Percentiles rank a stretch among this genome's conserved stretches.
Conservation (phyloP, 140 eudicot genomes). For the Ambrosia hybrid region DNA sequence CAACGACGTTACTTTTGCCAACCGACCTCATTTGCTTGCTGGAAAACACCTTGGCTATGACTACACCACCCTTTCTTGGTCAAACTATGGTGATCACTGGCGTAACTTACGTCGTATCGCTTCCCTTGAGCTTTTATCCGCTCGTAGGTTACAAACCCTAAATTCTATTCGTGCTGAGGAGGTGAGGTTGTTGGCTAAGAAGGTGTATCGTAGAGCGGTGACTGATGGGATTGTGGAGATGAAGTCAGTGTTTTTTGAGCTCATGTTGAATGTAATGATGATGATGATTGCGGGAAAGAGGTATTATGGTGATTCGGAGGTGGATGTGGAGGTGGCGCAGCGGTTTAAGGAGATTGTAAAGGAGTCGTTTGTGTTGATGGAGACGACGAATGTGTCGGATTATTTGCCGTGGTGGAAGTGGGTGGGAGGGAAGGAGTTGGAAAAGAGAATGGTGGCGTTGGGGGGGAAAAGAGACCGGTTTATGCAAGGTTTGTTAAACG, state of each 20-base stretch:
- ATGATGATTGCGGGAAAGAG: slow-evolving; percentile 37
- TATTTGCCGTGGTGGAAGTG: slow-evolving; percentile 47
- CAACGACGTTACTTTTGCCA: slow-evolving; percentile 43
- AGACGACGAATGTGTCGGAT: slow-evolving; percentile 42
- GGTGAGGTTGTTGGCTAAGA: slow-evolving; percentile 17
- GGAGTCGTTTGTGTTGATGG: slow-evolving; percentile 23
- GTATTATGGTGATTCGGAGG: slow-evolving; percentile 19
- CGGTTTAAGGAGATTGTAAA: slow-evolving; percentile 34
- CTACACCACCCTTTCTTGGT: slow-evolving; percentile 44
- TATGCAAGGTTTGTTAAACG: slow-evolving; percentile 41
- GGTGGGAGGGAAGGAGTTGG: slow-evolving; percentile 35
- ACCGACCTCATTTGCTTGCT: slow-evolving; percentile 45
- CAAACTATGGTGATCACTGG: slow-evolving; percentile 41
- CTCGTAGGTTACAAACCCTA: slow-evolving; percentile 29
- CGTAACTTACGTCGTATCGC: slow-evolving; percentile 39
- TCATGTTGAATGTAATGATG: slow-evolving; percentile 31
- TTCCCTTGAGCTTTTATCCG: slow-evolving; percentile 32
- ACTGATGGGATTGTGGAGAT: slow-evolving; percentile 24
- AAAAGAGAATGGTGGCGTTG: slow-evolving; percentile 31
- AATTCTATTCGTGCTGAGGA: slow-evolving; percentile 27
- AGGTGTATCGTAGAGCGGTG: neutral
- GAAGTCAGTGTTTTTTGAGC: slow-evolving; percentile 27
- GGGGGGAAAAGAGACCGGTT: slow-evolving; percentile 39
- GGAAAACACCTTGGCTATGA: slow-evolving; percentile 37
- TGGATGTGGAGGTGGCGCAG: slow-evolving; percentile 16